Conservation (phyloP, 176 grass and related monocot species). For the Juncus inflexus region DNA sequence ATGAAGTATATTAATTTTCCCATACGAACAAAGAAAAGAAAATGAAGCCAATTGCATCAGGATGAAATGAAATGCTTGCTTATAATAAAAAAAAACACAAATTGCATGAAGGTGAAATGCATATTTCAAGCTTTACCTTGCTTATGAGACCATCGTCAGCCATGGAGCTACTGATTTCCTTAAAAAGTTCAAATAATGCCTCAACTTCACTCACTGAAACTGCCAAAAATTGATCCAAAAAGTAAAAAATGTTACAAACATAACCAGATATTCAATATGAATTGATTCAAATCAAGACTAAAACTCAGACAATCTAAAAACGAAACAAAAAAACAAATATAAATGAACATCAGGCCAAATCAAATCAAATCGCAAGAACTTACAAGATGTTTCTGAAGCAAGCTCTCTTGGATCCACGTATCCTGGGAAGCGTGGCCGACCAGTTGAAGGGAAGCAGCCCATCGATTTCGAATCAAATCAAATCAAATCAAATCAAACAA, state of each 20-base stretch:
- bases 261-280: slow-evolving; percentile 9
- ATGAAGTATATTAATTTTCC: background rate
- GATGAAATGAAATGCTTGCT: background rate
- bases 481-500: background rate
- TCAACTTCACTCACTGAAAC: slow-evolving; percentile 48
- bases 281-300: no score
- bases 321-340: background rate
- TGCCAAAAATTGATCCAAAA: slow-evolving; percentile 19
- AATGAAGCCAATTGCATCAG: background rate
- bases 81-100: background rate
- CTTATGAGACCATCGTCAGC: slow-evolving; percentile 49
- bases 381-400: slow-evolving; percentile 30
- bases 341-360: background rate
- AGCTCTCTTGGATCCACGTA: slow-evolving; percentile 19
- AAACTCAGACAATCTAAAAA: background rate
- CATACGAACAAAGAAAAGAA: background rate
- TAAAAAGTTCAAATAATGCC: slow-evolving; percentile 48
- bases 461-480: background rate
- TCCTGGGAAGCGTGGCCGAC: slow-evolving; percentile 15
- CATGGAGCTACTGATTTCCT: slow-evolving; percentile 42
- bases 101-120: background rate
- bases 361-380: background rate
- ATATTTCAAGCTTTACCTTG: slow-evolving; percentile 30
- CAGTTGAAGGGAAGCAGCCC: slow-evolving; percentile 18
- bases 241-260: slow-evolving; percentile 1